Conservation (phyloP, 1,139 yeast species). For the Pichia sp. region DNA sequence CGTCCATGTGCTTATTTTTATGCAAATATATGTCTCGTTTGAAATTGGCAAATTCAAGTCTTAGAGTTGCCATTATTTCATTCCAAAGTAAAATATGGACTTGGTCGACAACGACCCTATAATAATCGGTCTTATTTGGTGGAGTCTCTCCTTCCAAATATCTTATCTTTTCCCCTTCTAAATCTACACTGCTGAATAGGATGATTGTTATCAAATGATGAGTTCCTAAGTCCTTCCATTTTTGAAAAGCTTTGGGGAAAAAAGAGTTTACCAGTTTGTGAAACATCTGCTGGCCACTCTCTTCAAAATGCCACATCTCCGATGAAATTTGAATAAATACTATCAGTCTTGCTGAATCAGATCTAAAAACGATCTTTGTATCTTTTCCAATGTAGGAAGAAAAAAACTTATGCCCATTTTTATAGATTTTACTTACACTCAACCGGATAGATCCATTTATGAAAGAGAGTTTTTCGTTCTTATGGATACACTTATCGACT, state of each 20-base stretch:
- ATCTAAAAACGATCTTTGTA: conserved; percentile 79
- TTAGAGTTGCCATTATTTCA: conserved; percentile 79
- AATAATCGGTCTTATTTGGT: conserved; percentile 72
- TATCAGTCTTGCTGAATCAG: conserved; percentile 82
- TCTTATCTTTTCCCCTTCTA: conserved; percentile 54
- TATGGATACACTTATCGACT: conserved; percentile 60
- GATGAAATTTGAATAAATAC: conserved; percentile 83
- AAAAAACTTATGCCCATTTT: conserved; percentile 62
- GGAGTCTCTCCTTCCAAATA: conserved; percentile 66
- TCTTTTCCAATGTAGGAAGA: conserved; percentile 64
- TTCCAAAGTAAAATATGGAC: conserved; percentile 83
- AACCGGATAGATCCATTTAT: conserved; percentile 58
- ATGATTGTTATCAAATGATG: conserved; percentile 92
- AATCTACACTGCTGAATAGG: conserved; percentile 76
- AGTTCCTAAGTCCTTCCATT: conserved; percentile 82
- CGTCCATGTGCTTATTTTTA: conserved; percentile 31
- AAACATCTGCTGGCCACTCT: conserved; percentile 89
- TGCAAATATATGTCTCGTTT: conserved; percentile 64
- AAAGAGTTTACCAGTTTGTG: conserved; percentile 87
- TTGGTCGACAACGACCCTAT: conserved; percentile 92
- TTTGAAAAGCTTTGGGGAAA: conserved; percentile 81
- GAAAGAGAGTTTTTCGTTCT: conserved; percentile 61
- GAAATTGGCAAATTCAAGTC: conserved; percentile 82
- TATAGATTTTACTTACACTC: conserved; percentile 61
- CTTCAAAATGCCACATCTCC: conserved; percentile 99